Evolutionary conservation across 352 stramenopile genomes (phyloP).

Genomic region (Globisporangium cederbergense): DNA sequence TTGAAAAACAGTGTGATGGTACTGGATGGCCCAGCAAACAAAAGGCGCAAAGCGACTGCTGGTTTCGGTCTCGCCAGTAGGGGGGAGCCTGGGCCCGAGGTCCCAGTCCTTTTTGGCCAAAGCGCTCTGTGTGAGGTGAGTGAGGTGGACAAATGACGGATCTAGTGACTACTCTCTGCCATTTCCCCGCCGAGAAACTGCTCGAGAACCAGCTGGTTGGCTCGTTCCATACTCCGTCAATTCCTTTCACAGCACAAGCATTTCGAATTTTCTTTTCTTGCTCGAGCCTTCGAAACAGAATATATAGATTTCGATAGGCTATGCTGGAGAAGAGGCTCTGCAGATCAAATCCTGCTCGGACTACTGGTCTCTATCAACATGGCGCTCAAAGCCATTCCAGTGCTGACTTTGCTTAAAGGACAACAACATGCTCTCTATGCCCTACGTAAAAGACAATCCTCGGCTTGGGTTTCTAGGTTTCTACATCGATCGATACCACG

Average conservation of each 20-base stretch:
- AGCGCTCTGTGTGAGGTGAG: too few relatives aligned
- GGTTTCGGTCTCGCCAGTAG: too few relatives aligned
- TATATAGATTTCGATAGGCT: neutral
- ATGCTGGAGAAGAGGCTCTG: neutral
- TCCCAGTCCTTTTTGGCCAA: too few relatives aligned
- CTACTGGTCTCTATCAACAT: neutral
- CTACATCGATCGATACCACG: neutral
- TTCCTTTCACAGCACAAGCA: neutral
- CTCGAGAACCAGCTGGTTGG: neutral
- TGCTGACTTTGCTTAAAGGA: neutral
- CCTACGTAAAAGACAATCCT: neutral
- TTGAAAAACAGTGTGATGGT: too few relatives aligned
- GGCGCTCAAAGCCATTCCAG: too few relatives aligned
- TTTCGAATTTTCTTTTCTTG: neutral
- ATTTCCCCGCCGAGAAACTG: neutral
- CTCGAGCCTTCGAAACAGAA: neutral
- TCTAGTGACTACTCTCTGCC: neutral
- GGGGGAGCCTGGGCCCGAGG: too few relatives aligned
- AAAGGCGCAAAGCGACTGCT: too few relatives aligned
- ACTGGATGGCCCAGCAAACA: too few relatives aligned
- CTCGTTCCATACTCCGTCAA: neutral
- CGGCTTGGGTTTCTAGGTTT: neutral
- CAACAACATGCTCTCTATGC: neutral
- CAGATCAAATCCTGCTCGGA: neutral
- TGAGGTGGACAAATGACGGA: too few relatives aligned